Conservation (phyloP, 352 stramenopile species). For the Pythium coloratum region DNA sequence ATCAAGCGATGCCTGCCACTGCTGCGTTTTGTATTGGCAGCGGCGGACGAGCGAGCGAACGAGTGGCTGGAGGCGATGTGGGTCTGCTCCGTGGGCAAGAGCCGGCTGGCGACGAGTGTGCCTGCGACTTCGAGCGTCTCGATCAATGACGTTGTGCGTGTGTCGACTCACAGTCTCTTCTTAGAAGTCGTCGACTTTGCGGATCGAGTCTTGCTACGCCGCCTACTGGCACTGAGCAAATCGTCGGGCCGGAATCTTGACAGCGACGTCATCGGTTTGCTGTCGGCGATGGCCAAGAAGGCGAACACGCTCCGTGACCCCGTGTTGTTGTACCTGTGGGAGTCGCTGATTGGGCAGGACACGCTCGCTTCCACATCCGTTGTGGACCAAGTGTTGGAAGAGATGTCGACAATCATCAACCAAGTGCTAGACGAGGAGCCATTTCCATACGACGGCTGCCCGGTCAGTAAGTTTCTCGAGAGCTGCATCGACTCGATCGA, state of each 20-base stretch:
- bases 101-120: background rate
- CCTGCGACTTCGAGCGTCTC: background rate
- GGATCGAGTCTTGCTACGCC: slow-evolving; percentile 19
- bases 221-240: slow-evolving; percentile 35
- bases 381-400: slow-evolving; percentile 12
- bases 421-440: slow-evolving; percentile 3
- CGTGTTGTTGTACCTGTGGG: slow-evolving; percentile 50
- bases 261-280: slow-evolving; percentile 2
- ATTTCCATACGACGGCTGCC: background rate
- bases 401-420: slow-evolving; percentile 26
- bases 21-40: slow-evolving; percentile 56
- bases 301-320: slow-evolving; percentile 26
- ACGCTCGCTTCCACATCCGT: background rate
- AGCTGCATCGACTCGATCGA: slow-evolving; percentile 17
- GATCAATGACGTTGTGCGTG: slow-evolving; percentile 43
- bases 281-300: slow-evolving; percentile 14
- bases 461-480: slow-evolving; percentile 17
- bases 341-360: slow-evolving; percentile 12
- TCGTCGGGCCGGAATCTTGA: slow-evolving; percentile 7
- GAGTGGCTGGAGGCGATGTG: slow-evolving; percentile 58
- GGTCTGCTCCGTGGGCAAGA: slow-evolving; percentile 46
- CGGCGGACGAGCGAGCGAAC: background rate
- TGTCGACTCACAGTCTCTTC: slow-evolving; percentile 46
- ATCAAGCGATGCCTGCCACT: slow-evolving; percentile 60
- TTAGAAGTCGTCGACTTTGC: slow-evolving; percentile 59